A percentile compares a stretch with the other conserved stretches of the same genome.
These are phyloP conservation scores for Colletotrichum sp. DNA, from an alignment of 2,329 filamentous ascomycete species.

Conservation along the genomic window DNA sequence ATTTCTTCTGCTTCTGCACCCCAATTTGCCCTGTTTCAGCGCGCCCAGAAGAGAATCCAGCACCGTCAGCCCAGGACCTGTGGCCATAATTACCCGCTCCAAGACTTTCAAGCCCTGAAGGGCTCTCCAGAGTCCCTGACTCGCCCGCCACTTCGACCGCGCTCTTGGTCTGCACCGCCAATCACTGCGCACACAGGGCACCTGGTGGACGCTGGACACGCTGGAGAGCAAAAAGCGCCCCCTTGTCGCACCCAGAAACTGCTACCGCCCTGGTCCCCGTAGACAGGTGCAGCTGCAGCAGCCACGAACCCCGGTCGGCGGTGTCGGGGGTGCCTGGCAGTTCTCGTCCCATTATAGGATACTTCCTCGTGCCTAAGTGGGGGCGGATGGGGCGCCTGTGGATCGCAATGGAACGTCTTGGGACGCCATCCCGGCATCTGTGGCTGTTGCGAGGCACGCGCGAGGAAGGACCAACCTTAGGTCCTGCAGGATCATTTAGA, in stretches of 20 bases:
- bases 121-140: not conserved
- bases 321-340: not conserved
- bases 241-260: not conserved
- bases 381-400: not conserved
- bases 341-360: not conserved
- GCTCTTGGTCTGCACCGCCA: not conserved
- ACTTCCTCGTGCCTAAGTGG: conserved; percentile 13
- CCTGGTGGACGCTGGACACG: not conserved
- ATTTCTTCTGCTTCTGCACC: not conserved
- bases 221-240: not conserved
- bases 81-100: not conserved
- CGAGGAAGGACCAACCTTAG: not conserved
- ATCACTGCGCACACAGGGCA: not conserved
- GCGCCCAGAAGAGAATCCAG: conserved; percentile 6
- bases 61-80: not conserved
- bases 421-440: not conserved
- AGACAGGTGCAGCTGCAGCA: not conserved
- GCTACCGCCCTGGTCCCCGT: not conserved
- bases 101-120: not conserved
- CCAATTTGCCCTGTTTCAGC: conserved; percentile 1
- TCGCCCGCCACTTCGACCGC: not conserved
- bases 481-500: not conserved
- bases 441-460: not conserved
- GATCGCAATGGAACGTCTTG: not conserved
- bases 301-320: not conserved